Base-by-base conservation (phyloP, 352 stramenopile genomes). In the Thraustotheca clavata region DNA sequence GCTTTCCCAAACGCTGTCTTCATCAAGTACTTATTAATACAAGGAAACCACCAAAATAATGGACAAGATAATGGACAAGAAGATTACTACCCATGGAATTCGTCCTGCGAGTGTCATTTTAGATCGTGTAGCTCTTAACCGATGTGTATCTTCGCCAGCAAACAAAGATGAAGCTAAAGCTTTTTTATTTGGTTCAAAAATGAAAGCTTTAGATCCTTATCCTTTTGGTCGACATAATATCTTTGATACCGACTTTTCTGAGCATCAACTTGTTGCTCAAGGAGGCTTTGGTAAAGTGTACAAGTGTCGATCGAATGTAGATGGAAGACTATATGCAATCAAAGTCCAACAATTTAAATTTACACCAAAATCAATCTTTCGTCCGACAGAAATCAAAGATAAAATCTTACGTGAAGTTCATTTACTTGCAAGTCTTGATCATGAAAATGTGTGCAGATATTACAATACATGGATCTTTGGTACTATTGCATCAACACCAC, bases 371-470 rank as follows among this genome's bases (percentile, higher is more conserved):
- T 81, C 79, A 46, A 88, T 86, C 33, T 90, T 90, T 62, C 86
- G 84, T 24, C 80, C 80, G 31, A 73, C 71, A 0, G 76, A 89
- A 40, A 75, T 96, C 52, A 95, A 96, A 50, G 76, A 88, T 65
- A 96, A 96, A 52, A 83, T 98, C 54, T 79, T 95, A 66, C 90
- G 96, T 55, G 94, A 98, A 67, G 91, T 96, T 3, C 83, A 92
- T 1, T 92, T 91, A 6, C 84, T 98, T 62, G 90, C 89, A 9
- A 70, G 87, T 4, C 86, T 98, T 22, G 89, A 91, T 43, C 91
- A 98, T 50, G 92, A 97, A 63, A 96, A 98, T 66, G 94, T 98
- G 40, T 96, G 96, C 29, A 76, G 94, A 6, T 98, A 98, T 72
- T 92, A 80, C 72, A 85, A 88, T 60, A 88, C 83, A 26, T 92